A percentile compares a stretch with the other conserved stretches of the same genome.
Evolutionary conservation across 208 protist species (phyloP).

Genomic region (Porcisia hertigi): DNA sequence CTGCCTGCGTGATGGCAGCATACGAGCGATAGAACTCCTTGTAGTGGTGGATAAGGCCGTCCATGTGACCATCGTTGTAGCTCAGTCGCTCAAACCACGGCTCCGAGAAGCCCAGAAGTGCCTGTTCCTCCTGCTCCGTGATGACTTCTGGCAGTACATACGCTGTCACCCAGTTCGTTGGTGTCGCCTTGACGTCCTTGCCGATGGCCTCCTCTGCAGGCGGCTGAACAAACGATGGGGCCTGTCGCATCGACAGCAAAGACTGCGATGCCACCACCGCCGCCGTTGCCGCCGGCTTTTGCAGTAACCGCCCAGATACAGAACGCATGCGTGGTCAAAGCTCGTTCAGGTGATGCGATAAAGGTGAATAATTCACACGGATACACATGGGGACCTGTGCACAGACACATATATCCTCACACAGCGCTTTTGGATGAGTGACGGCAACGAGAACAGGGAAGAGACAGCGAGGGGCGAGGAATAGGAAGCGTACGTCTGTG

Average conservation of each 20-base stretch:
- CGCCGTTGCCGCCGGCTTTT: background rate
- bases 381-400: background rate
- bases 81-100: slow-evolving; percentile 80
- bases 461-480: background rate
- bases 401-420: background rate
- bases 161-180: slow-evolving; percentile 65
- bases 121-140: slow-evolving; percentile 58
- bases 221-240: slow-evolving; percentile 74
- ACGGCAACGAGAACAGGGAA: background rate
- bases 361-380: background rate
- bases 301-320: slow-evolving; percentile 4
- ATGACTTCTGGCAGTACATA: slow-evolving; percentile 82
- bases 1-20: slow-evolving; percentile 37
- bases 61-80: slow-evolving; percentile 74
- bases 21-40: slow-evolving; percentile 89
- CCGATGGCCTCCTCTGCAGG: slow-evolving; percentile 66
- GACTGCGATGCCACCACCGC: slow-evolving; percentile 7
- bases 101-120: slow-evolving; percentile 52
- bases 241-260: slow-evolving; percentile 69
- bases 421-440: background rate
- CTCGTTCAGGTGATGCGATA: background rate
- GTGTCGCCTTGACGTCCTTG: slow-evolving; percentile 62
- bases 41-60: slow-evolving; percentile 87
- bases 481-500: background rate
- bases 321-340: background rate